phyloP scores from a whole-genome alignment of 2,329 filamentous ascomycete species.

The Ascochyta pisi region DNA sequence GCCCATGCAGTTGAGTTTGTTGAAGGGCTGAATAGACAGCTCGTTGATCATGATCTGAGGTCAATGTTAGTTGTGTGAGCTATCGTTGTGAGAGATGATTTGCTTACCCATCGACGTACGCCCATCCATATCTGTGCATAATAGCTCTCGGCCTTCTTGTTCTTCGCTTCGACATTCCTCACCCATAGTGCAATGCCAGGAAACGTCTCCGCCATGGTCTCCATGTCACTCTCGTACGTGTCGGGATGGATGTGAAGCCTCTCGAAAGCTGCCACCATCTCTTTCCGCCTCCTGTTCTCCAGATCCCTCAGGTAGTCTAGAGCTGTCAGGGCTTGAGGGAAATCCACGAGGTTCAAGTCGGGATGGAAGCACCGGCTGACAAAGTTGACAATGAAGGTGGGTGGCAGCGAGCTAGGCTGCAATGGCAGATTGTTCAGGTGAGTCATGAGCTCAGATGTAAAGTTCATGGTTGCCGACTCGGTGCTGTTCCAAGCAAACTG shows the following conservation, averaged over 20 bases:
- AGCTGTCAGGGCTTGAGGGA: constrained; percentile 69
- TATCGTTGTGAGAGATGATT: not conserved
- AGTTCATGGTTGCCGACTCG: constrained; percentile 52
- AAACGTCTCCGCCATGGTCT: constrained; percentile 58
- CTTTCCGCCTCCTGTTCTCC: constrained; percentile 65
- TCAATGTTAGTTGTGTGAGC: constrained; percentile 10
- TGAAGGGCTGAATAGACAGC: constrained; percentile 66
- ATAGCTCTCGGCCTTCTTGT: constrained; percentile 45
- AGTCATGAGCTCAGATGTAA: constrained; percentile 59
- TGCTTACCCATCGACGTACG: constrained; percentile 67
- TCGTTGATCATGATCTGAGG: constrained; percentile 68
- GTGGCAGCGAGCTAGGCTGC: constrained; percentile 68
- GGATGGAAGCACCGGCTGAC: constrained; percentile 65
- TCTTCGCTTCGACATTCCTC: constrained; percentile 55
- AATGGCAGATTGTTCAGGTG: constrained; percentile 65
- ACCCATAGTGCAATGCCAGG: constrained; percentile 65
- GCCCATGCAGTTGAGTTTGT: constrained; percentile 70
- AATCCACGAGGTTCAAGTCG: constrained; percentile 66
- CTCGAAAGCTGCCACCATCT: constrained; percentile 62
- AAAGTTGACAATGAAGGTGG: constrained; percentile 68
- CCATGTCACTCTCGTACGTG: constrained; percentile 55
- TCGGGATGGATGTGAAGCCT: constrained; percentile 61
- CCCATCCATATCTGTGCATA: constrained; percentile 69
- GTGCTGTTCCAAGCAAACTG: constrained; percentile 44
- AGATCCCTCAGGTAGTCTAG: constrained; percentile 71